Conservation (phyloP, 2,329 filamentous ascomycete genomes). For the Remersonia thermophila region DNA sequence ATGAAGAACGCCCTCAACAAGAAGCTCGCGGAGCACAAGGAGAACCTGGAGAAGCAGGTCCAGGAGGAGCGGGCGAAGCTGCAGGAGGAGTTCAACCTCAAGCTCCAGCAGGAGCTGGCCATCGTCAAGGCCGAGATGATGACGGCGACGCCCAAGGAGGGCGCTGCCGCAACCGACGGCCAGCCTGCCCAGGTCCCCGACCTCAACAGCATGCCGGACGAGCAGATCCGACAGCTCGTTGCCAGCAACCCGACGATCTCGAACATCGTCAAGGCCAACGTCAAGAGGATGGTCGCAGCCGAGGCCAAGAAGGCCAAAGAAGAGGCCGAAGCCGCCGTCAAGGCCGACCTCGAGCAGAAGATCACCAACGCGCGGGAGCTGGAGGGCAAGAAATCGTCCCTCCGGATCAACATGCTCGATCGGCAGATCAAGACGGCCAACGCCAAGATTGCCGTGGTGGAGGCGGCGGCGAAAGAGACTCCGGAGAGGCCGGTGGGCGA, state of each 20-base stretch:
- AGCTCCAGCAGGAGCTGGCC: slow-evolving; percentile 49
- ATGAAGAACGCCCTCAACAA: slow-evolving; percentile 58
- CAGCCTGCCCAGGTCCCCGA: slow-evolving; percentile 24
- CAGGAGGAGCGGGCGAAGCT: slow-evolving; percentile 41
- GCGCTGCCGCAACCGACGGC: slow-evolving; percentile 17
- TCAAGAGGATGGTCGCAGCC: slow-evolving; percentile 57
- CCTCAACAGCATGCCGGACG: slow-evolving; percentile 38
- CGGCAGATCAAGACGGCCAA: slow-evolving; percentile 50
- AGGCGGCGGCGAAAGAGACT: slow-evolving; percentile 73
- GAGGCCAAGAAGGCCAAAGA: slow-evolving; percentile 50
- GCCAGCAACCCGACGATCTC: slow-evolving; percentile 44
- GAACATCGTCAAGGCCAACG: slow-evolving; percentile 46
- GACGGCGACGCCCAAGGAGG: slow-evolving; percentile 16
- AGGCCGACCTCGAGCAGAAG: slow-evolving; percentile 41
- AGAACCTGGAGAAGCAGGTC: slow-evolving; percentile 37
- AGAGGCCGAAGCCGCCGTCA: slow-evolving; percentile 36
- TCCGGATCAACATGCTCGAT: slow-evolving; percentile 69
- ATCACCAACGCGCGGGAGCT: slow-evolving; percentile 45
- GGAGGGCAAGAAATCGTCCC: slow-evolving; percentile 59
- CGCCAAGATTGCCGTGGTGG: slow-evolving; percentile 66
- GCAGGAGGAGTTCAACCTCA: slow-evolving; percentile 32
- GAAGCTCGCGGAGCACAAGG: slow-evolving; percentile 55
- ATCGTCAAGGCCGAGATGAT: slow-evolving; percentile 47
- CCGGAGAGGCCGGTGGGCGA: slow-evolving; percentile 72
- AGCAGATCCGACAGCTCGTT: slow-evolving; percentile 44